A percentile compares a stretch with the other conserved stretches of the same genome.
These are phyloP conservation scores for Leccinum imitatum DNA, from an alignment of 768 basidiomycete species.

Conservation along the genomic window DNA sequence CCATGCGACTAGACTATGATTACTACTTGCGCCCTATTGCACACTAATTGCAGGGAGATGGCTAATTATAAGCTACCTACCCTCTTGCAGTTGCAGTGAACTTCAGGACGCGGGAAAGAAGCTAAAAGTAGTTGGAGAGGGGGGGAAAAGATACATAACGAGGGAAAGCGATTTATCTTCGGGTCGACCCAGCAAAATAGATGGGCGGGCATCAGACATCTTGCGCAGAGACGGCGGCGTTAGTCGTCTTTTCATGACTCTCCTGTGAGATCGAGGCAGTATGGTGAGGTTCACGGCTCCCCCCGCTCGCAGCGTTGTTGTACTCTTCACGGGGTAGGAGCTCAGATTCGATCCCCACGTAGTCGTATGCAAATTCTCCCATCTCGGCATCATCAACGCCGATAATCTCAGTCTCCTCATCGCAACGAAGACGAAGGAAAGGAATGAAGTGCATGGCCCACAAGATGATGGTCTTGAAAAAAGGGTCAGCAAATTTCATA, in stretches of 20 bases:
- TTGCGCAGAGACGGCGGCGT: neutral
- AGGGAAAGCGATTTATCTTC: neutral
- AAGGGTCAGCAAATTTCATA: neutral
- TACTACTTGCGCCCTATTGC: neutral
- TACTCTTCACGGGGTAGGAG: conserved; percentile 35
- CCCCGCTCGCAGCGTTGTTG: conserved; percentile 26
- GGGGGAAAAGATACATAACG: neutral
- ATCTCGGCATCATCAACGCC: conserved; percentile 90
- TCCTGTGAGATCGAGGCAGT: conserved; percentile 23
- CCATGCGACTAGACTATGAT: neutral
- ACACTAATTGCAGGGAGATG: neutral
- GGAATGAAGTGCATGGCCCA: conserved; percentile 90
- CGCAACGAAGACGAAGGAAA: conserved; percentile 67
- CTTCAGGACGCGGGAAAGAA: neutral
- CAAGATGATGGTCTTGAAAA: conserved; percentile 65
- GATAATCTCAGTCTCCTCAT: conserved; percentile 67
- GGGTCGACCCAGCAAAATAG: neutral
- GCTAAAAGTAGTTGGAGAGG: neutral
- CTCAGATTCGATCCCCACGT: conserved; percentile 69
- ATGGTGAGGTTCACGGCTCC: conserved; percentile 39
- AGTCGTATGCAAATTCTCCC: conserved; percentile 90
- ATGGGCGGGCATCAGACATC: neutral
- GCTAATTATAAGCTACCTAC: neutral
- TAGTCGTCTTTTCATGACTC: conserved; percentile 27
- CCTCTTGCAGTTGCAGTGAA: neutral